Base-by-base conservation (phyloP, 495 filamentous ascomycete genomes). In the Diplogelasinospora grovesii region DNA sequence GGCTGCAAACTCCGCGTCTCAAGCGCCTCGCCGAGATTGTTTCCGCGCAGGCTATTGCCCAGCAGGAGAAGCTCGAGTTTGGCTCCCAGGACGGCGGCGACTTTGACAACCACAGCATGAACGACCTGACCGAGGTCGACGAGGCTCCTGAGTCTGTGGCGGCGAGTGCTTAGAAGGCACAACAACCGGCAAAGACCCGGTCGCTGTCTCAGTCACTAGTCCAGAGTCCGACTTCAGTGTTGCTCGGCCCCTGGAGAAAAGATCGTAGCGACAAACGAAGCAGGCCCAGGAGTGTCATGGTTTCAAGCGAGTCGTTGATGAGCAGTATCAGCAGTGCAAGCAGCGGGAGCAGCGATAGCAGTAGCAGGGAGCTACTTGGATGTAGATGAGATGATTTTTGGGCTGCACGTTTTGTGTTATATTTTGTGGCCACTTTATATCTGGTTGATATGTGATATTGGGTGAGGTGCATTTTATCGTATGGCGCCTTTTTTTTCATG, bases 11-110 rank as follows among this genome's bases (percentile, higher is more conserved):
- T 15, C 89, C 90, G 18, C 79, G 89, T 33, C 64, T 99, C 41
- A 94, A 95, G 67, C 80, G 93, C 30, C 71, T 99, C 39, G 93
- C 93, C 26, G 93, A 99, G 66, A 96, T 99, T 54, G 93, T 99
- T 22, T 92, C 86, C 23, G 84, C 87, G 27, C 92, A 96, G 64
- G 92, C 92, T 21, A 88, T 95, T 48, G 86, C 86, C 36, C 87
- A 95, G 57, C 86, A 93, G 62, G 87, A 93, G 64, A 89, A 83
- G 66, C 65, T 85, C 38, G 86, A 89, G 19, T 69, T 36, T 15
- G 52, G 50, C 33, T 52, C 56, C 18, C 25, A 56, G 31, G n/a
- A n/a, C n/a, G 54, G 50, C 5, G 67, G 53, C n/a, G 66, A 66
- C 23, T 66, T 58, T 30, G 57, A 57, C 25, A 73, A 58, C 25